phyloP scores from a whole-genome alignment of 164 flowering plant genomes.

The Sextonia rubra region DNA sequence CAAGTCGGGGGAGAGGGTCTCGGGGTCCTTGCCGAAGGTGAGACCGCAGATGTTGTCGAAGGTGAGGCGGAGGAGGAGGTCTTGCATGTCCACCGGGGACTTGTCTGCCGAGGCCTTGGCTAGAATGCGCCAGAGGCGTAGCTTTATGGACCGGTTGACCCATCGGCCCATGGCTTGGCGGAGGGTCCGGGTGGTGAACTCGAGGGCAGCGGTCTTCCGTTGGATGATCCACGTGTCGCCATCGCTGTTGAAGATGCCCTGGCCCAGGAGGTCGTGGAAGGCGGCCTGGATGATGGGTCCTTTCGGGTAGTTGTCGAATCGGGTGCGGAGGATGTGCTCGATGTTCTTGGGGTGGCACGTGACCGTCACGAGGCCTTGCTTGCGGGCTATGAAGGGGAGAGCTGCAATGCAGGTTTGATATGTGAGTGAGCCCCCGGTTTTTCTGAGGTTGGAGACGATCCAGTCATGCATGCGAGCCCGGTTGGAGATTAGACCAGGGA shows the following conservation, averaged over 20 bases:
- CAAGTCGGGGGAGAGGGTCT: conserved; percentile 57
- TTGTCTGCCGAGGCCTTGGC: conserved; percentile 34
- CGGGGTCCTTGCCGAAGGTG: conserved; percentile 83
- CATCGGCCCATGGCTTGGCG: conserved; percentile 89
- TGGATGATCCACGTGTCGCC: conserved; percentile 88
- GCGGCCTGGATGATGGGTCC: conserved; percentile 76
- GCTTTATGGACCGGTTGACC: conserved; percentile 74
- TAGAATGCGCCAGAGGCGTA: conserved; percentile 60
- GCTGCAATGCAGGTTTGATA: conserved; percentile 69
- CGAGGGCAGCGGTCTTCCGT: conserved; percentile 81
- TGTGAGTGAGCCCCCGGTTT: conserved; percentile 46
- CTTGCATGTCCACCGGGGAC: conserved; percentile 68
- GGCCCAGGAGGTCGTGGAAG: conserved; percentile 80
- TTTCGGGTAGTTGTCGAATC: conserved; percentile 88
- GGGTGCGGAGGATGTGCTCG: conserved; percentile 70
- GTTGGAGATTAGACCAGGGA: conserved; percentile 54
- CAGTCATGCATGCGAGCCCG: conserved; percentile 69
- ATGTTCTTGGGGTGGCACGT: conserved; percentile 82
- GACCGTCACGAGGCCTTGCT: conserved; percentile 68
- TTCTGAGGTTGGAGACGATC: conserved; percentile 57
- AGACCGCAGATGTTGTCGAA: conserved; percentile 91
- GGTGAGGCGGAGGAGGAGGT: conserved; percentile 65
- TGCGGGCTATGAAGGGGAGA: conserved; percentile 55
- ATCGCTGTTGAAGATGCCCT: conserved; percentile 85
- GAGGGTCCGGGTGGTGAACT: conserved; percentile 86